phyloP scores from a whole-genome alignment of 1,284 basidiomycete species.

The Sporisorium sorghi region DNA sequence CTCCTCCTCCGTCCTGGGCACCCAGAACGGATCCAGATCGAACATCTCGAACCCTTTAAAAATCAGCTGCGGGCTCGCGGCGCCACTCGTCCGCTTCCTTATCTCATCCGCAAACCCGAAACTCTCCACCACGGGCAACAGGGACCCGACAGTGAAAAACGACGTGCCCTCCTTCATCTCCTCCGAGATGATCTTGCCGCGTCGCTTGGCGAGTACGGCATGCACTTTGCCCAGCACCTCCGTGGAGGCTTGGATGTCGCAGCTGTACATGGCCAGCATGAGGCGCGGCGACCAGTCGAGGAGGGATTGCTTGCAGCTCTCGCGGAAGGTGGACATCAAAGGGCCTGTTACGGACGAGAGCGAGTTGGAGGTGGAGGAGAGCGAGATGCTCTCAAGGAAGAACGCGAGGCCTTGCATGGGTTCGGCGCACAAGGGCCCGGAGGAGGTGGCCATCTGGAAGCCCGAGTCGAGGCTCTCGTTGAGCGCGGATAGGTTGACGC shows the following conservation, averaged over 20 bases:
- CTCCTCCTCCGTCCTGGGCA: slow-evolving; percentile 96
- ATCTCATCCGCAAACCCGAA: slow-evolving; percentile 99
- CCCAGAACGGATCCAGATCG: slow-evolving; percentile 91
- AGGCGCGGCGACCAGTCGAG: slow-evolving; percentile 97
- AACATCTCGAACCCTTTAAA: slow-evolving; percentile 79
- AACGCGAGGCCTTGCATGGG: slow-evolving; percentile 93
- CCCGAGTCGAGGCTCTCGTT: slow-evolving; percentile 80
- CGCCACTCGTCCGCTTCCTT: slow-evolving; percentile 93
- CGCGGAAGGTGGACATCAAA: slow-evolving; percentile 86
- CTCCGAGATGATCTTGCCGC: slow-evolving; percentile 91
- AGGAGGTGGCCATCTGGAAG: slow-evolving; percentile 92
- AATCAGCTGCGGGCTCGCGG: slow-evolving; percentile 94
- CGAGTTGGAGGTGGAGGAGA: slow-evolving; percentile 71
- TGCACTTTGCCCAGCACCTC: slow-evolving; percentile 98
- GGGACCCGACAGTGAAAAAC: slow-evolving; percentile 90
- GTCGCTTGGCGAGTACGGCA: slow-evolving; percentile 88
- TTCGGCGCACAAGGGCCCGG: slow-evolving; percentile 94
- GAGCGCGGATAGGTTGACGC: slow-evolving; percentile 40
- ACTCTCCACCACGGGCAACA: slow-evolving; percentile 95
- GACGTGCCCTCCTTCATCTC: slow-evolving; percentile 99
- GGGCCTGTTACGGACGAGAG: slow-evolving; percentile 84
- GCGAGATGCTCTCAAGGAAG: slow-evolving; percentile 80
- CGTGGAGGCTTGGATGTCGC: slow-evolving; percentile 97
- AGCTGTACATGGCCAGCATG: slow-evolving; percentile 98
- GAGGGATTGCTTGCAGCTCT: slow-evolving; percentile 86